Evolutionary conservation across 176 grass and related monocot species (phyloP).

Genomic region (Otatea glauca): DNA sequence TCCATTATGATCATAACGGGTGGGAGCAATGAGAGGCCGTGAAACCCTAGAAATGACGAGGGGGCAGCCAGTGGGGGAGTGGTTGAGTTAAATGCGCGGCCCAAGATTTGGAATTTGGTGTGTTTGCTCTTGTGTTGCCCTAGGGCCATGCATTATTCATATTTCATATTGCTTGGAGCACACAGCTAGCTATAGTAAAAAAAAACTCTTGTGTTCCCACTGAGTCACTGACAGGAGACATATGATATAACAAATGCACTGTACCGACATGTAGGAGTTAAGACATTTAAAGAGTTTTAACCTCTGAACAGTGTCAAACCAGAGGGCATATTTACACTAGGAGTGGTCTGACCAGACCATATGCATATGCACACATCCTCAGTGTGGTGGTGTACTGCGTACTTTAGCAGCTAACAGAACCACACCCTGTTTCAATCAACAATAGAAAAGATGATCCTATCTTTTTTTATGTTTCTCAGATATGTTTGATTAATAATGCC

Average conservation of each 20-base stretch:
- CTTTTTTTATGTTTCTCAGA: constrained; percentile 28
- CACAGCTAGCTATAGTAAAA: neutral
- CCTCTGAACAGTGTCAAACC: constrained; percentile 25
- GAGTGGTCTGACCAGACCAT: constrained; percentile 8
- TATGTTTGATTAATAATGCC: constrained; percentile 51
- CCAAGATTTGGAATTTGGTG: constrained; percentile 61
- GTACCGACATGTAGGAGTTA: constrained; percentile 32
- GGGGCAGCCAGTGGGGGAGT: constrained; percentile 45
- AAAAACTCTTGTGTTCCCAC: neutral
- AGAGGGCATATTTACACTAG: constrained; percentile 5
- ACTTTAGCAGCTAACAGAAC: constrained; percentile 26
- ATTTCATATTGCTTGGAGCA: constrained; percentile 28
- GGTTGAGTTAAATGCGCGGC: constrained; percentile 63
- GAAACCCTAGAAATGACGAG: constrained; percentile 54
- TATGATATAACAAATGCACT: constrained; percentile 32
- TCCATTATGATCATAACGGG: constrained; percentile 36
- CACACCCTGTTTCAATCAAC: neutral
- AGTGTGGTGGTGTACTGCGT: neutral
- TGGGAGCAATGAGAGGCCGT: neutral
- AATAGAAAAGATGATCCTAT: constrained; percentile 31
- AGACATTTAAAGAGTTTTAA: constrained; percentile 27
- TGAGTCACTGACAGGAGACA: constrained; percentile 39
- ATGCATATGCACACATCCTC: neutral
- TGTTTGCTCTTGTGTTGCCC: constrained; percentile 40
- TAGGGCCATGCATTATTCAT: constrained; percentile 44